Evolutionary conservation across 257 asterid species (phyloP), one percentile per base, ranked within the genome.

Genomic region (Leonotis leonurus): DNA sequence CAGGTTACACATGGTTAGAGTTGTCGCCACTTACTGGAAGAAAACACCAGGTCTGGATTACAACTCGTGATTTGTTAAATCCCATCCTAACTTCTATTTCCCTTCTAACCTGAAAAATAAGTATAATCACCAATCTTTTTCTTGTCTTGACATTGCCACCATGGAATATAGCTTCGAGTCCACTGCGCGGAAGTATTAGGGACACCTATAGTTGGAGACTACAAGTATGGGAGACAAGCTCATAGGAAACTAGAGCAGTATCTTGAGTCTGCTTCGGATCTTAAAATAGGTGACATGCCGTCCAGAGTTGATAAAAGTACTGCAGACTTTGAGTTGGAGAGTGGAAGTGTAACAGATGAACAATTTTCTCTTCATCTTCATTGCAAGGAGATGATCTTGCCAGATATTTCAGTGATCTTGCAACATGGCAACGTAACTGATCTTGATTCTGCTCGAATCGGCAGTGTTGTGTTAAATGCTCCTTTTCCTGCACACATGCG

Each of bases 131-230:
- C 33, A 11, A 37, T 37, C 5, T 62, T 25, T 18, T 39, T 53
- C n/a, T 35, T 61, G 40, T 57, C 50, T 59, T 54, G 25, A 26
- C 21, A 18, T 32, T 57, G 33, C 70, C 49, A 22, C 20, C 35
- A 20, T 39, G 45, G 10, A 71, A 77, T 58, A 89, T 58, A 89
- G 97, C 89, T 92, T 29, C 94, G 97, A 1, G 99, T 89, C 68
- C 97, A 92, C 71, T 86, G 99, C 60, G 97, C 99, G 2, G 94
- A 92, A 73, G 95, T 85, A 41, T 66, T 92, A 90, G 94, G 99
- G 57, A 92, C 96, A n/a, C 99, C 99, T 2, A 92, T 92, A 69
- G 87, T 89, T 18, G 97, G 99, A 68, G 99, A 92, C 70, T 92
- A 81, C 80, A 89, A 82, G 76, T 92, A 92, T 14, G 99, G 99